phyloP scores from a whole-genome alignment of 176 grass and related monocot genomes.

The Oryza meridionalis region DNA sequence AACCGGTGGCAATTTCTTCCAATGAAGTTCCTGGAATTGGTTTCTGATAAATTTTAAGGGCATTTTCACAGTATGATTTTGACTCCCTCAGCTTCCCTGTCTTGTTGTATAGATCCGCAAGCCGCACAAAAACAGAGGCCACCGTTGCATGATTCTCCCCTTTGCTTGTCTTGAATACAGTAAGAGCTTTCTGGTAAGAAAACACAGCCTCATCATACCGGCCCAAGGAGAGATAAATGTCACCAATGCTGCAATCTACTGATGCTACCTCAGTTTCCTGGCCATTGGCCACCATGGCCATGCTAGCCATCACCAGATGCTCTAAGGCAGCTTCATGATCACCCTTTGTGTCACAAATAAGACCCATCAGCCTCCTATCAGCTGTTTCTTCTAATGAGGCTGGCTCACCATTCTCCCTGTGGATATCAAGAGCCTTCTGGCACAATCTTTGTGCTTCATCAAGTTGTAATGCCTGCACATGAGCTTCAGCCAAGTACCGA shows the following conservation, averaged over 20 bases:
- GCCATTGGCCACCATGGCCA: conserved; percentile 85
- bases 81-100: conserved; percentile 90
- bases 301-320: conserved; percentile 87
- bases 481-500: conserved; percentile 89
- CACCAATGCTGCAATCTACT: conserved; percentile 94
- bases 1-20: conserved; percentile 88
- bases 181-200: conserved; percentile 89
- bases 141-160: conserved; percentile 94
- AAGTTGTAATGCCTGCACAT: conserved; percentile 90
- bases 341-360: conserved; percentile 92
- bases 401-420: conserved; percentile 62
- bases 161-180: conserved; percentile 89
- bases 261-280: conserved; percentile 95
- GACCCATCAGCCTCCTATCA: conserved; percentile 88
- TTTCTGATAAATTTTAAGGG: conserved; percentile 91
- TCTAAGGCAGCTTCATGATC: conserved; percentile 86
- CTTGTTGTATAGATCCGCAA: conserved; percentile 96
- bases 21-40: conserved; percentile 84
- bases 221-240: conserved; percentile 86
- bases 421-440: conserved; percentile 81
- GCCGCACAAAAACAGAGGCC: conserved; percentile 86
- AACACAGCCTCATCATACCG: conserved; percentile 93
- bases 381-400: conserved; percentile 84
- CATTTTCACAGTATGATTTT: conserved; percentile 95
- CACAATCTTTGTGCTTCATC: conserved; percentile 82